Evolutionary conservation across 2,329 filamentous ascomycete genomes (phyloP), one percentile per base, ranked within the genome.

Genomic region (Diaporthe vexans): DNA sequence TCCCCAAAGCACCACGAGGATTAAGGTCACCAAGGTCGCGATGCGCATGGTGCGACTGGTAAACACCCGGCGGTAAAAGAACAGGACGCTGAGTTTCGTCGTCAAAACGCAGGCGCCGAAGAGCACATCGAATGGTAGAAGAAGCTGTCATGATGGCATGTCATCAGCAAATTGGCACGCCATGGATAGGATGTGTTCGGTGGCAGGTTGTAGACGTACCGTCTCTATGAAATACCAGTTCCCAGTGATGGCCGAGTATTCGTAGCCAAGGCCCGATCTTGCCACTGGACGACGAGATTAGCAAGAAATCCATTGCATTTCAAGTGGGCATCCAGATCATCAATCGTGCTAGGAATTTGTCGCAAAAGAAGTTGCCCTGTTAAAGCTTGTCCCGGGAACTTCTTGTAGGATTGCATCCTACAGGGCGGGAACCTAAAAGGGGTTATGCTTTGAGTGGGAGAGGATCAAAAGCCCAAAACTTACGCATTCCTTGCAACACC

Each of bases 51-150:
- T 67, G 4, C 76, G 71, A 67, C 81, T 81, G n/a, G 80, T 81
- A 63, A 85, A 84, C 9, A 86, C 80, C n/a, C 84, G 82, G n/a
- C 83, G 79, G 74, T 86, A 86, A 76, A 86, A 85, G 52, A 81
- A 79, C 54, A 86, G 73, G 43, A 86, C 83, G 63, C 82, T 84
- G 43, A 85, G 77, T 73, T 86, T 86, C 72, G 83, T 80, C 33
- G 82, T 83, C 68, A 80, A 77, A 61, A 84, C 80, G 17, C 79
- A 79, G 19, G 81, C 76, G 6, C 82, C 77, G 77, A 83, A 85
- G 61, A 83, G 78, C 57, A 85, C 76, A 72, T 84, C 81, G 77
- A 83, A 85, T 10, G 81, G 78, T 40, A 85, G 79, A 74, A 84
- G 82, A 65, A 84, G 79, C 77, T 83, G 80, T 51, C 76, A 68